phyloP scores from a whole-genome alignment of 1,139 yeast species.

The Scheffersomyces titani region DNA sequence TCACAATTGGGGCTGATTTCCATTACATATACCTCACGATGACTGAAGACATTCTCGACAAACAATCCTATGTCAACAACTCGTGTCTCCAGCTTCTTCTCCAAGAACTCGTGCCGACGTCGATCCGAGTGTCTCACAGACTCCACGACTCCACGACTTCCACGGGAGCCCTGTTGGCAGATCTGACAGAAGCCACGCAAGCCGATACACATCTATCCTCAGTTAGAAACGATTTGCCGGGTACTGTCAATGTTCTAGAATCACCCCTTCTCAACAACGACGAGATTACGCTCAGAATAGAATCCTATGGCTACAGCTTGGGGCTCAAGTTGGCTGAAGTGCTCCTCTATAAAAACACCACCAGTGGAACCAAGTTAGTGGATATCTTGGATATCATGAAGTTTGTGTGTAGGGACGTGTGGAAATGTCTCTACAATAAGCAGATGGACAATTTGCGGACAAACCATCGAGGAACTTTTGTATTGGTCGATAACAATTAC shows the following conservation, averaged over 20 bases:
- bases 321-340: slow-evolving; percentile 77
- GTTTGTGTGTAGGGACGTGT: slow-evolving; percentile 87
- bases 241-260: slow-evolving; percentile 43
- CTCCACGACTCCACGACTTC: slow-evolving; percentile 9
- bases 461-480: slow-evolving; percentile 86
- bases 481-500: slow-evolving; percentile 69
- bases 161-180: slow-evolving; percentile 4
- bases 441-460: slow-evolving; percentile 92
- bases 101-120: slow-evolving; percentile 74
- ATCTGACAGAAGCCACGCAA: slow-evolving; percentile 5
- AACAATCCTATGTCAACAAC: slow-evolving; percentile 40
- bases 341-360: slow-evolving; percentile 49
- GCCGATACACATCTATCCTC: slow-evolving; percentile 24
- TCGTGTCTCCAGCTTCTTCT: slow-evolving; percentile 60
- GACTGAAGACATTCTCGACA: slow-evolving; percentile 20
- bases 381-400: slow-evolving; percentile 84
- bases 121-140: slow-evolving; percentile 54
- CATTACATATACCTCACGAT: slow-evolving; percentile 6
- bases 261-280: slow-evolving; percentile 41
- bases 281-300: slow-evolving; percentile 61
- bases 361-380: slow-evolving; percentile 38
- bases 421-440: slow-evolving; percentile 78
- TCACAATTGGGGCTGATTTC: neutral
- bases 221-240: slow-evolving; percentile 35
- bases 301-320: slow-evolving; percentile 68